phyloP scores from a whole-genome alignment of 257 asterid genomes.

The Phtheirospermum japonicum region DNA sequence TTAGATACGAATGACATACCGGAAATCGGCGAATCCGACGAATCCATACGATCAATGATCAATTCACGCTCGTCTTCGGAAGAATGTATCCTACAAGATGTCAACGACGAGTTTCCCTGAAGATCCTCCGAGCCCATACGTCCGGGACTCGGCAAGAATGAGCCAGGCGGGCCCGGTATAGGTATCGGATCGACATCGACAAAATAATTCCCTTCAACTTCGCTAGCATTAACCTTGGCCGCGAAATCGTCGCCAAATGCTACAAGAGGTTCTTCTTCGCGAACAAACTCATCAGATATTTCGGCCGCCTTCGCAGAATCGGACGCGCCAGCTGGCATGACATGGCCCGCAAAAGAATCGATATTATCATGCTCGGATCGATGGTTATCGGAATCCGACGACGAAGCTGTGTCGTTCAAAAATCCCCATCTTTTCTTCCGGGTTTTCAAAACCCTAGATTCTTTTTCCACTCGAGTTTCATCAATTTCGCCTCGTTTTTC shows the following conservation, averaged over 20 bases:
- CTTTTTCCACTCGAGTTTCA: slow-evolving; percentile 20
- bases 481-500: slow-evolving; percentile 25
- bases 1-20: slow-evolving; percentile 46
- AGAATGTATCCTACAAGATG: slow-evolving; percentile 57
- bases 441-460: slow-evolving; percentile 29
- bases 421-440: slow-evolving; percentile 31
- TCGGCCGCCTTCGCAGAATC: slow-evolving; percentile 31
- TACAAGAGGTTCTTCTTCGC: slow-evolving; percentile 35
- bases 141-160: slow-evolving; percentile 80
- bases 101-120: slow-evolving; percentile 67
- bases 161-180: slow-evolving; percentile 89
- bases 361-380: slow-evolving; percentile 27
- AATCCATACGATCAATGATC: slow-evolving; percentile 38
- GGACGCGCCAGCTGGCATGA: slow-evolving; percentile 27
- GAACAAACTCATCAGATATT: slow-evolving; percentile 25
- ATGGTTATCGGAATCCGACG: slow-evolving; percentile 27
- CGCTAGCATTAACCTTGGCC: slow-evolving; percentile 34
- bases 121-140: slow-evolving; percentile 62
- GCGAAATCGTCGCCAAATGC: slow-evolving; percentile 31
- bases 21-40: slow-evolving; percentile 60
- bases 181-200: slow-evolving; percentile 67
- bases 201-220: slow-evolving; percentile 48
- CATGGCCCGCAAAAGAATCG: slow-evolving; percentile 29
- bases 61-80: slow-evolving; percentile 53
- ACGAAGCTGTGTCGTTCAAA: slow-evolving; percentile 17